Percentiles rank a stretch among this genome's conserved stretches.
Evolutionary conservation across 768 basidiomycete genomes (phyloP).

Genomic region (Leucocoprinus birnbaumii): DNA sequence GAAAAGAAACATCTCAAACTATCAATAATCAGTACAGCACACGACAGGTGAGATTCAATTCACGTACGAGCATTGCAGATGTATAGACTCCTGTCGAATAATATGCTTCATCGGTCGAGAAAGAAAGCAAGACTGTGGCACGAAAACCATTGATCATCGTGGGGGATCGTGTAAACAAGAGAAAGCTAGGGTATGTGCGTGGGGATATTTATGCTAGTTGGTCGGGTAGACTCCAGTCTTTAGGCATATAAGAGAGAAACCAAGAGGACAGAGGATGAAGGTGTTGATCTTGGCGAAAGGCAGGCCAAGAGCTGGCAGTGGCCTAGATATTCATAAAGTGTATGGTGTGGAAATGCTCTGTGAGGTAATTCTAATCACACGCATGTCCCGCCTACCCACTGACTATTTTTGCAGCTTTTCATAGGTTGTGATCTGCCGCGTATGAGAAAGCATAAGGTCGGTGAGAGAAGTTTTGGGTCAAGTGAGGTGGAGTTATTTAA

Average conservation of each 20-base stretch:
- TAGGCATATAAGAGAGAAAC: not conserved
- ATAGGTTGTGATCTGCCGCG: conserved; percentile 3
- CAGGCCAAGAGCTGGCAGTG: not conserved
- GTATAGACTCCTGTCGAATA: conserved; percentile 6
- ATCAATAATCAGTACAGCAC: not conserved
- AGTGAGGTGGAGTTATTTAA: not conserved
- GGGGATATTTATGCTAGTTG: too few relatives aligned
- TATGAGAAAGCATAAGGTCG: conserved; percentile 1
- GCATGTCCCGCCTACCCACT: not conserved
- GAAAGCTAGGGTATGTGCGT: too few relatives aligned
- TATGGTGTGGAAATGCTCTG: conserved; percentile 9
- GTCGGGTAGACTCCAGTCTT: not conserved
- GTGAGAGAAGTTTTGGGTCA: conserved; percentile 6
- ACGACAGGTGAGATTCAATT: not conserved
- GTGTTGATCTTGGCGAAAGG: not conserved
- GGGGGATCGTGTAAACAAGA: not conserved
- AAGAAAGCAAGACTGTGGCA: not conserved
- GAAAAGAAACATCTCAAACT: conserved; percentile 13
- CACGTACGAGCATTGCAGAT: conserved; percentile 7
- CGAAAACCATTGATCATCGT: conserved; percentile 3
- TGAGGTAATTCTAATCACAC: conserved; percentile 3
- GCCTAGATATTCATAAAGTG: not conserved
- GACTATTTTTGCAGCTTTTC: conserved; percentile 7
- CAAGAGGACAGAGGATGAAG: not conserved
- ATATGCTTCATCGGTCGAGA: conserved; percentile 7